Conservation (phyloP, 441 rosid species). For the Erodium trifolium region DNA sequence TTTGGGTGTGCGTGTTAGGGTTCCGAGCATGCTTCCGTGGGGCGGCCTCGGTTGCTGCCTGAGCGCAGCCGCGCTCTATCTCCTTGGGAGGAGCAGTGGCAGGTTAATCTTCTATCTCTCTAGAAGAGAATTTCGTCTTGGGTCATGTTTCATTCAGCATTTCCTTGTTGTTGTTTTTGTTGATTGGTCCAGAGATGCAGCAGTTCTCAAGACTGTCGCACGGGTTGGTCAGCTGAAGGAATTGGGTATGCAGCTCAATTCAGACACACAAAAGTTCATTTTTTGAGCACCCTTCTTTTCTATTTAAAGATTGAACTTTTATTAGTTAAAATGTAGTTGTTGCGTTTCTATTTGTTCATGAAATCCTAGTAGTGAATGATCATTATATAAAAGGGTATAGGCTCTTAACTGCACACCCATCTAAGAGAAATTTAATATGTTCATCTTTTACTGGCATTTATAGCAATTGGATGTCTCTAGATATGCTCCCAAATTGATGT, state of each 20-base stretch:
- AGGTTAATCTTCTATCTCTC: neutral
- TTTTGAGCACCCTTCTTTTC: neutral
- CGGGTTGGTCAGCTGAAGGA: neutral
- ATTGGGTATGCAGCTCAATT: conserved; percentile 1
- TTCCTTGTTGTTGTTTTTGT: neutral
- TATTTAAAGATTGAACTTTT: neutral
- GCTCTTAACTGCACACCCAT: conserved; percentile 2
- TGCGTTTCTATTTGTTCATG: neutral
- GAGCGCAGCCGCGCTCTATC: conserved; percentile 6
- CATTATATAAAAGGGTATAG: too few species aligned
- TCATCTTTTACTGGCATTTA: neutral
- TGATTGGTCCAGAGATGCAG: conserved; percentile 6
- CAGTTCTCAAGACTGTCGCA: neutral
- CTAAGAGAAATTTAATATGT: neutral
- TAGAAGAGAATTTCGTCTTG: neutral
- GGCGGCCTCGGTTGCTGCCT: conserved; percentile 9
- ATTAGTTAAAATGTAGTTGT: neutral
- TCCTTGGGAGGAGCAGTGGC: conserved; percentile 6
- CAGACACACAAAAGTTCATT: neutral
- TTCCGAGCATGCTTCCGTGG: conserved; percentile 8
- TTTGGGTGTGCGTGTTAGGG: neutral
- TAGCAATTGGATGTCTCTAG: neutral
- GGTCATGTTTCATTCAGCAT: neutral
- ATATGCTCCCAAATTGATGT: conserved; percentile 11
- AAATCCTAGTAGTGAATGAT: neutral